Evolutionary conservation across 2,329 filamentous ascomycete species (phyloP), one percentile per base, ranked within the genome.

Genomic region (Penicillium verrucosum): DNA sequence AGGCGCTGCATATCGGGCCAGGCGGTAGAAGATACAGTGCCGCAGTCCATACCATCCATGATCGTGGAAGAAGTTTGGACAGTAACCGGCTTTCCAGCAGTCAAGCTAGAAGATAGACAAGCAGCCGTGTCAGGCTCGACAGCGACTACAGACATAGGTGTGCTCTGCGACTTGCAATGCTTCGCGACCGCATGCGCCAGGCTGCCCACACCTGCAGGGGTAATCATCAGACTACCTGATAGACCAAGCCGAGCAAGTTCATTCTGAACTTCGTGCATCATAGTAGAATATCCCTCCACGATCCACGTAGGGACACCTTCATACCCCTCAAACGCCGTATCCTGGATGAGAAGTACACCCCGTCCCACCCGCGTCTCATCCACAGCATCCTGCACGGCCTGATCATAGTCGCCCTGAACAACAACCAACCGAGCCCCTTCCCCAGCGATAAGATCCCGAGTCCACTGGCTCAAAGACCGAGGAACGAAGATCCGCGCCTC

Each of bases 21-120:
- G 0, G 88, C 85, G 0, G 81, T 84, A 0, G 77, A 77, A 0
- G 87, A 89, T 0, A 89, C 78, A 0, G 85, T 89, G 0, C 87
- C 88, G 59, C 88, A 92, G 61, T 89, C 85, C 76, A 92, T 82
- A 0, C 88, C 89, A 38, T 81, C 80, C 88, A 92, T 91, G 63
- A 89, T 89, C 0, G 86, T 90, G 3, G 82, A 74, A 0, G 75
- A 77, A 0, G 87, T 89, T 8, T 70, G 56, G 1, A 88, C 78
- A 0, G 81, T 70, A 0, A 76, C 78, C 3, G 80, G 72, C 36
- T 78, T 64, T 0, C 82, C 83, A 0, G 70, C 71, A 18, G 77
- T 67, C 4, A 86, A 68, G 54, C 79, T 83, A 14, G 75, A 67
- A 38, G 76, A 70, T 34, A 86, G 65, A 67, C 81, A 83, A 1